These are phyloP conservation scores for Viridothelium virens DNA, from an alignment of 495 filamentous ascomycete species.

Conservation along the genomic window DNA sequence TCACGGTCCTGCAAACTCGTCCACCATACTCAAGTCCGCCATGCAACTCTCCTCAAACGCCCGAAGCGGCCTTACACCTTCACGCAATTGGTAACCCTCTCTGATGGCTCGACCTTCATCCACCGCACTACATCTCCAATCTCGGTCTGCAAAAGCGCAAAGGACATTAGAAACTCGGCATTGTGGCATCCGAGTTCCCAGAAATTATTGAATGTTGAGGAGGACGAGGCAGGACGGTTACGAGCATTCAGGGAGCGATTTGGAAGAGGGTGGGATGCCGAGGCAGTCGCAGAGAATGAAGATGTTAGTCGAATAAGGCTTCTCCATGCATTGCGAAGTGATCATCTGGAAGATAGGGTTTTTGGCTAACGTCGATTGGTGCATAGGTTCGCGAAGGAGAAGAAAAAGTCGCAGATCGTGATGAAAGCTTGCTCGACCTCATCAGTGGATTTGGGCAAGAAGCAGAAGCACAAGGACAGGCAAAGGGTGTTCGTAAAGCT, in stretches of 20 bases:
- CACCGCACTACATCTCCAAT: constrained; percentile 79
- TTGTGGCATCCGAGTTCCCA: constrained; percentile 82
- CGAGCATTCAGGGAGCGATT: constrained; percentile 76
- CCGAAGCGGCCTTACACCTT: constrained; percentile 89
- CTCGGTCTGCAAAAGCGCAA: constrained; percentile 65
- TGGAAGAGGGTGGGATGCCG: constrained; percentile 73
- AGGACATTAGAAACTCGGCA: constrained; percentile 79
- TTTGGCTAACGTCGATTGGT: neutral
- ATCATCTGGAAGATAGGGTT: neutral
- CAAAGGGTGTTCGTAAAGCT: constrained; percentile 12
- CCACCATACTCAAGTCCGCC: constrained; percentile 44
- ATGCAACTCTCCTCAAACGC: constrained; percentile 81
- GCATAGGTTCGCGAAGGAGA: constrained; percentile 16
- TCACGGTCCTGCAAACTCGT: constrained; percentile 12
- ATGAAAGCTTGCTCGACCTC: constrained; percentile 26
- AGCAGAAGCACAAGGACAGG: constrained; percentile 17
- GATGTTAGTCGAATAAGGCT: constrained; percentile 1
- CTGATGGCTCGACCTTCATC: constrained; percentile 83
- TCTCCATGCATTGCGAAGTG: neutral
- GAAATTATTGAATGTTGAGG: constrained; percentile 76
- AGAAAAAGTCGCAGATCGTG: constrained; percentile 17
- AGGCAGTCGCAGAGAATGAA: constrained; percentile 28
- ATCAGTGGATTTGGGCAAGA: constrained; percentile 23
- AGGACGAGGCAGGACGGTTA: constrained; percentile 89
- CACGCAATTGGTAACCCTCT: constrained; percentile 88